Base-by-base conservation (phyloP, 257 asterid genomes). In the Lycium barbarum region DNA sequence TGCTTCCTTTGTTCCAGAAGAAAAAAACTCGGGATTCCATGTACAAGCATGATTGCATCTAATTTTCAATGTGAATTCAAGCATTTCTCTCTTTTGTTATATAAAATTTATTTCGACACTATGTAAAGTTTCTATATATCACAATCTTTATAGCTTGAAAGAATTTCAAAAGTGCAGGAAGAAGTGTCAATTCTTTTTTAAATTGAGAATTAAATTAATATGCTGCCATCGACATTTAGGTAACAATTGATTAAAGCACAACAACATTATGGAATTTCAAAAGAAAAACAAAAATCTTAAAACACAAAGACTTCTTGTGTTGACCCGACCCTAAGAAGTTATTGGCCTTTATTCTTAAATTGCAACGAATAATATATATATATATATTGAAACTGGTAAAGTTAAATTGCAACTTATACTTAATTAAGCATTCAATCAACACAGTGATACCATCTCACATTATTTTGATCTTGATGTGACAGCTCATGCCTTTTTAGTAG, bases 401-500 rank as follows among this genome's bases (percentile, higher is more conserved):
- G 33, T 72, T 72, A 20, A 71, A 71, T 43, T 54, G 57, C 36
- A 72, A n/a, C 36, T 0, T 51, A 51, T 51, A 51, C 51, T 51
- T 51, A 76, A 4, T 17, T 26, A 51, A 51, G 63, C 82, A 51
- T 76, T 76, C 82, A 53, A 53, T 33, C 65, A 78, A 76, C 82
- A 78, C 8, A 53, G 47, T 14, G 7, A 78, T 14, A 53, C 47
- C 22, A 78, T 26, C 82, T 76, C 53, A 51, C 22, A 26, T 76
- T 76, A 53, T 53, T 76, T 76, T 76, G 63, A 51, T 47, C 65
- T 51, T 76, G 82, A 76, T 53, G 14, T 7, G 82, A 51, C 82
- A 7, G 47, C 17, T 78, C 65, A 53, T 78, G 14, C 40, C 26
- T 76, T 74, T 26, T 26, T 22, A 26, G 14, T 14, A 53, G 47